These are phyloP conservation scores for Exophiala sp. DNA, from an alignment of 2,329 filamentous ascomycete genomes.

Conservation along the genomic window DNA sequence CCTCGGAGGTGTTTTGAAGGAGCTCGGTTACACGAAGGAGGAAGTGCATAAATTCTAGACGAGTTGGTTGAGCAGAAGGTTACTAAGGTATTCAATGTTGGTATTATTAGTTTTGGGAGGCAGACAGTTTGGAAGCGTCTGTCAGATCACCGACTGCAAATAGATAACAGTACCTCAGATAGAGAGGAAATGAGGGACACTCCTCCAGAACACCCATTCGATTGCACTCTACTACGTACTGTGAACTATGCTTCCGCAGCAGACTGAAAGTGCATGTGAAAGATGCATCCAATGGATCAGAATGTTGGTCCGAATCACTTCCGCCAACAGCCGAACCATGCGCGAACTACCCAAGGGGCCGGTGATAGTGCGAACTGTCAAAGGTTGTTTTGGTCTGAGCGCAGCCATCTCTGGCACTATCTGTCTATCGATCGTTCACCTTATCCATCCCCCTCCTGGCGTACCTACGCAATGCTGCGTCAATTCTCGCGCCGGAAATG, in stretches of 20 bases:
- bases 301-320: background rate
- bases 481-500: slow-evolving; percentile 7
- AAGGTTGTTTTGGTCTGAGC: too few relatives aligned
- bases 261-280: background rate
- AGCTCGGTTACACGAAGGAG: slow-evolving; percentile 53
- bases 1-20: slow-evolving; percentile 47
- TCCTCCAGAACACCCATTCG: too few relatives aligned
- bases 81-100: background rate
- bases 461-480: background rate
- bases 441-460: background rate
- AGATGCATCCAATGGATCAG: background rate
- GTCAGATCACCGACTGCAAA: too few relatives aligned
- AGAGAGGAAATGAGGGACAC: too few relatives aligned
- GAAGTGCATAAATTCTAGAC: slow-evolving; percentile 56
- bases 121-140: background rate
- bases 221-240: too few relatives aligned
- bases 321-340: background rate
- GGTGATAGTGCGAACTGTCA: background rate
- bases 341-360: background rate
- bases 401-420: background rate
- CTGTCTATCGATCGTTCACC: background rate
- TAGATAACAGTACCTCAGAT: too few relatives aligned
- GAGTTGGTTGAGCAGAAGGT: background rate
- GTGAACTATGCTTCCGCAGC: background rate
- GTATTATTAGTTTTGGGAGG: slow-evolving; percentile 16